A percentile compares a stretch with the other conserved stretches of the same genome.
Conservation (phyloP, 2,329 filamentous ascomycete species). For the Bipolaris cookei region DNA sequence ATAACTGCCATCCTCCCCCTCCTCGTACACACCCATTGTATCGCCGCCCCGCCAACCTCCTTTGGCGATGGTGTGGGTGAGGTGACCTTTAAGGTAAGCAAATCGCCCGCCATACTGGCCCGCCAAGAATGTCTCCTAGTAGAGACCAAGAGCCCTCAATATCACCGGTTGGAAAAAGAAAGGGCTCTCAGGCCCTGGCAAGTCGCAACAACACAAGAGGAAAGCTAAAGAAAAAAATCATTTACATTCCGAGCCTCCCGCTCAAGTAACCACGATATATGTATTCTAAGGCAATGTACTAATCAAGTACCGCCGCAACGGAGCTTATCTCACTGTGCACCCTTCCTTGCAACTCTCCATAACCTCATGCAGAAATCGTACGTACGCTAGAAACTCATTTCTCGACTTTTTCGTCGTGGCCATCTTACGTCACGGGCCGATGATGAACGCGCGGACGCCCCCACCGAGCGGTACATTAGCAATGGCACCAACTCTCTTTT, state of each 20-base stretch:
- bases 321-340: background rate
- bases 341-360: background rate
- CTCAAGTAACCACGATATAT: background rate
- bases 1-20: constrained; percentile 39
- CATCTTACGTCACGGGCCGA: constrained; percentile 15
- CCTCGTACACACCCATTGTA: constrained; percentile 39
- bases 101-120: constrained; percentile 30
- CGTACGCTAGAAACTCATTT: background rate
- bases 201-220: background rate
- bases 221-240: background rate
- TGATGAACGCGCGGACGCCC: constrained; percentile 13
- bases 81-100: constrained; percentile 34
- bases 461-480: background rate
- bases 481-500: background rate
- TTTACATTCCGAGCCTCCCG: too few relatives aligned
- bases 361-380: background rate
- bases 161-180: background rate
- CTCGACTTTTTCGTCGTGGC: background rate
- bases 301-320: background rate
- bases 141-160: background rate
- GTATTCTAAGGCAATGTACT: background rate
- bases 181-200: background rate
- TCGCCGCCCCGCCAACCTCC: constrained; percentile 34
- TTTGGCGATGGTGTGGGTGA: constrained; percentile 33
- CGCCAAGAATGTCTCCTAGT: background rate